phyloP scores from a whole-genome alignment of 2,329 filamentous ascomycete genomes.

The Colletotrichum simmondsii region DNA sequence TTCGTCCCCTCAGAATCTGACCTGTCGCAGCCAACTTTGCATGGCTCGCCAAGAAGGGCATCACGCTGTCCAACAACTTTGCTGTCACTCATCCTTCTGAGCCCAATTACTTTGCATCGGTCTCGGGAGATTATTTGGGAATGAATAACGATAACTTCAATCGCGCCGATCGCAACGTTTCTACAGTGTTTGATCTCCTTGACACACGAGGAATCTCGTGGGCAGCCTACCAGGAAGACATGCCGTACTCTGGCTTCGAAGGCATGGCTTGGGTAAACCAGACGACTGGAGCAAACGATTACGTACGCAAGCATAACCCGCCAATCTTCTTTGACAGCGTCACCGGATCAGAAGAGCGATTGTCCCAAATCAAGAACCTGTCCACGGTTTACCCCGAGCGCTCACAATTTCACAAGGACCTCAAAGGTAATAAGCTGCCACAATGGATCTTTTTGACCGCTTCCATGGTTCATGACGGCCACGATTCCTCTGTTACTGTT shows the following conservation, averaged over 20 bases:
- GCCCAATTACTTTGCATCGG: slow-evolving; percentile 74
- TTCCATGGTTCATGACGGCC: too few species aligned
- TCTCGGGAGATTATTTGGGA: slow-evolving; percentile 73
- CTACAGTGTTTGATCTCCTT: slow-evolving; percentile 75
- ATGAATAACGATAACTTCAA: slow-evolving; percentile 71
- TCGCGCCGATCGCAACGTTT: slow-evolving; percentile 68
- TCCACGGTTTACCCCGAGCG: slow-evolving; percentile 52
- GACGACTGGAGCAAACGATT: slow-evolving; percentile 76
- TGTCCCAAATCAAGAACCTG: slow-evolving; percentile 80
- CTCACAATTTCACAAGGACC: slow-evolving; percentile 73
- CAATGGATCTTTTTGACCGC: slow-evolving; percentile 80
- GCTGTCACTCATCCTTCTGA: slow-evolving; percentile 73
- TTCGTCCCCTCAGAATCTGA: neutral
- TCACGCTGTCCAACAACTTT: slow-evolving; percentile 49
- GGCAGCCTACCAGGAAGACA: slow-evolving; percentile 81
- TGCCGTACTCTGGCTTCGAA: slow-evolving; percentile 80
- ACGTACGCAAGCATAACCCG: slow-evolving; percentile 86
- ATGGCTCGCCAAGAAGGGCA: slow-evolving; percentile 43
- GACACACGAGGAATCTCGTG: slow-evolving; percentile 73
- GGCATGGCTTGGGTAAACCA: slow-evolving; percentile 73
- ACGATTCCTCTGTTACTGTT: slow-evolving; percentile 77
- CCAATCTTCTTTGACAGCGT: slow-evolving; percentile 74
- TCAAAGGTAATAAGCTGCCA: slow-evolving; percentile 71
- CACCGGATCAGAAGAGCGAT: slow-evolving; percentile 66
- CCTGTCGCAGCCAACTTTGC: slow-evolving; percentile 38